A percentile compares a stretch with the other conserved stretches of the same genome.
phyloP scores from a whole-genome alignment of 768 basidiomycete species.

The Russula foetens region DNA sequence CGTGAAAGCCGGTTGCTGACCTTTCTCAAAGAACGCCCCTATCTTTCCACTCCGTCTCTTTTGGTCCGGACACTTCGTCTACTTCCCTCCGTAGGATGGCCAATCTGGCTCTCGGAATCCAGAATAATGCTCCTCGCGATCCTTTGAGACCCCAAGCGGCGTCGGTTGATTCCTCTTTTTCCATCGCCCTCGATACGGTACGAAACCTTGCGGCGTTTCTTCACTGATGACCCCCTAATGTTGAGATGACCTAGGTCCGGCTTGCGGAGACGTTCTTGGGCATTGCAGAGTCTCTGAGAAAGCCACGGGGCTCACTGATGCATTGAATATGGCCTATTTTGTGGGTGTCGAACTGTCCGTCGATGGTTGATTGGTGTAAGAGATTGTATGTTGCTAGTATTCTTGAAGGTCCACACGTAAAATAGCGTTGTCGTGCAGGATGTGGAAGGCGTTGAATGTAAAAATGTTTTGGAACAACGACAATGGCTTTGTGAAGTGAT shows the following conservation, averaged over 20 bases:
- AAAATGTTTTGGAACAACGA: too few species aligned
- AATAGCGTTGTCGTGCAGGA: too few species aligned
- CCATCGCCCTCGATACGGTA: constrained; percentile 30
- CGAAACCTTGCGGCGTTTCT: background rate
- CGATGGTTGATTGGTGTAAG: background rate
- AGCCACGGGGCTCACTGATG: constrained; percentile 44
- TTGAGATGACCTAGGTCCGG: constrained; percentile 32
- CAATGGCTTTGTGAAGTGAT: too few species aligned
- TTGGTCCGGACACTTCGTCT: constrained; percentile 33
- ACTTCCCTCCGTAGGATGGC: constrained; percentile 41
- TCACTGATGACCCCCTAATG: background rate
- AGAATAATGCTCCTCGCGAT: constrained; percentile 37
- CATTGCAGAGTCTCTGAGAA: constrained; percentile 51
- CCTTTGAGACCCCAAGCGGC: constrained; percentile 15
- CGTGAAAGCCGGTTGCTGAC: background rate
- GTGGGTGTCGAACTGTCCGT: background rate
- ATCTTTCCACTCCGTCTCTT: constrained; percentile 53
- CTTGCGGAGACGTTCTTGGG: constrained; percentile 51
- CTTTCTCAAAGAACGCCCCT: constrained; percentile 36
- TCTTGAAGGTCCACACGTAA: too few species aligned
- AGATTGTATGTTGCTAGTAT: too few species aligned
- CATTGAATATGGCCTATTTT: constrained; percentile 18
- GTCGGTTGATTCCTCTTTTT: constrained; percentile 29
- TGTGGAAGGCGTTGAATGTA: too few species aligned
- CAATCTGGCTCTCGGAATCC: constrained; percentile 39